These are phyloP conservation scores for Candida sp. DNA, from an alignment of 1,139 yeast species.

Conservation along the genomic window DNA sequence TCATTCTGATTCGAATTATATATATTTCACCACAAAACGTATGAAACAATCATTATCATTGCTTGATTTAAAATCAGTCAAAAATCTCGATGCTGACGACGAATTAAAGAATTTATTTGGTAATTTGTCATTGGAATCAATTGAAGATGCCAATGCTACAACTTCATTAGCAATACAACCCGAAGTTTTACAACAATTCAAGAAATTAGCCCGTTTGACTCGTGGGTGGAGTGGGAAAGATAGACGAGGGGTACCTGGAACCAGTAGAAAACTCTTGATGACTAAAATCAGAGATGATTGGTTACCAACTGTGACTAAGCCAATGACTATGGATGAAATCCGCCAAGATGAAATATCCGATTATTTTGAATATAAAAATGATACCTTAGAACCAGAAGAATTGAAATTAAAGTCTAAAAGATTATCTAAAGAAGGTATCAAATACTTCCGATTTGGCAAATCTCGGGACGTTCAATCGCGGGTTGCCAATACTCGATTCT, in stretches of 20 bases:
- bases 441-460: slow-evolving; percentile 52
- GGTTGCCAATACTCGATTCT: slow-evolving; percentile 58
- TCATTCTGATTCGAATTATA: slow-evolving; percentile 37
- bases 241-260: slow-evolving; percentile 68
- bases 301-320: slow-evolving; percentile 68
- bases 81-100: slow-evolving; percentile 73
- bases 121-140: slow-evolving; percentile 61
- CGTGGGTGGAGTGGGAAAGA: slow-evolving; percentile 87
- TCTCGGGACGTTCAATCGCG: slow-evolving; percentile 35
- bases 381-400: slow-evolving; percentile 19
- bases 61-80: slow-evolving; percentile 42
- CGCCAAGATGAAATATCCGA: slow-evolving; percentile 32
- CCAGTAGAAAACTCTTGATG: slow-evolving; percentile 60
- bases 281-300: slow-evolving; percentile 80
- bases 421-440: slow-evolving; percentile 48
- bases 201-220: slow-evolving; percentile 56
- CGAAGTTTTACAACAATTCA: slow-evolving; percentile 62
- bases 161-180: slow-evolving; percentile 60
- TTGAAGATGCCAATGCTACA: slow-evolving; percentile 71
- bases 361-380: slow-evolving; percentile 40
- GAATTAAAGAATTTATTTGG: slow-evolving; percentile 78
- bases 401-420: slow-evolving; percentile 36
- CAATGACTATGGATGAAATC: slow-evolving; percentile 60
- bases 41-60: slow-evolving; percentile 34
- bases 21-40: slow-evolving; percentile 42